Base-by-base conservation (phyloP, 148 eudicot species). In the Chenopodium berlandieri region DNA sequence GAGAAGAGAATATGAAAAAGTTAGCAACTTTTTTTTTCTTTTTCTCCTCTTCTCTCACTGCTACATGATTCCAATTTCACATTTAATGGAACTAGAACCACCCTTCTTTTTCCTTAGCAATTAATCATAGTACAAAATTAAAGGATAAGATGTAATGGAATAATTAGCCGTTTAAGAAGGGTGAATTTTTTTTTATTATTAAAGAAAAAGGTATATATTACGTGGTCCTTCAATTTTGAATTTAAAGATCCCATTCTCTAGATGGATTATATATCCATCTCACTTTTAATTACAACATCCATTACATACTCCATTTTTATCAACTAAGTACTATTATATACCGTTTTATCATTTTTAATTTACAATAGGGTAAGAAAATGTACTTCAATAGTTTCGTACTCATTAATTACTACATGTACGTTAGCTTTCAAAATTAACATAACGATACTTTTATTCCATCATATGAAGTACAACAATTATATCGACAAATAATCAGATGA, bases 131-230 rank as follows among this genome's bases (percentile, higher is more conserved):
- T 48, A 73, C 10, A 73, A 10, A 69, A 69, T 79, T 79, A 79
- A 9, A 23, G 81, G 81, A 79, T 79, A 79, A 79, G 81, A 70
- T 62, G 47, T 79, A 30, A 69, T 32, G 75, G 20, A 40, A 40
- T 40, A 40, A 40, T 40, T 40, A 40, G 44, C 44, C 40, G 31
- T 30, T 62, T 62, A 62, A 62, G 10, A 62, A 40, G 66, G n/a
- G 63, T 58, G 19, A 14, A 5, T 62, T 62, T 72, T 71, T 70
- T 14, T 66, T 70, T 17, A 22, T 46, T 3, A 5, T 1, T 5
- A 69, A 19, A 69, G 47, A 11, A 44, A 34, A 34, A 20, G 19
- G n/a, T 20, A 37, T 40, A 60, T 56, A 37, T 62, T 72, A 6
- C 4, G 37, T 44, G 31, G 69, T 44, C 31, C 62, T 65, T 40